Base-by-base conservation (phyloP, 1,284 basidiomycete species). In the Apiotrichum mycotoxinovorans region DNA sequence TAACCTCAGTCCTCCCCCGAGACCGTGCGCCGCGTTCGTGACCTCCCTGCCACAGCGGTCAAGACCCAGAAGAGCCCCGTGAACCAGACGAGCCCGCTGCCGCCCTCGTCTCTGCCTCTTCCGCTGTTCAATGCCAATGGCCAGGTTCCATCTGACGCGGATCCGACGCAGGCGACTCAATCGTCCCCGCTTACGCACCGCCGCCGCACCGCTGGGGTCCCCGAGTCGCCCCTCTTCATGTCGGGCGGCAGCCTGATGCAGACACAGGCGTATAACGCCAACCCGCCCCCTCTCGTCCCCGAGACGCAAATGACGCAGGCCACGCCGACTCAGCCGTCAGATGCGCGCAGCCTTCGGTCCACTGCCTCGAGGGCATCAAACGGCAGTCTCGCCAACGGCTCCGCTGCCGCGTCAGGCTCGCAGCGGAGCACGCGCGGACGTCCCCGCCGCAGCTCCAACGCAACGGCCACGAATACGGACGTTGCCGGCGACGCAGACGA, bases 201-300 rank as follows among this genome's bases (percentile, higher is more conserved):
- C 42, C 38, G 18, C 22, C n/a, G 25, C 45, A 22, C 54, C n/a
- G n/a, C n/a, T 42, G 27, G 27, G 30, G 30, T 38, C 20, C 37
- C 45, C 2, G 55, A 45, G 23, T 56, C 56, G 30, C 64, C 63
- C 7, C 57, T 70, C 12, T 70, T 70, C 65, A 61, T 67, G 60
- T 58, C 67, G 3, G 64, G 65, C 37, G 60, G 61, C 18, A 64
- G 64, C 11, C 69, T 66, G 41, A 62, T 58, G 4, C 61, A 60
- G 37, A 70, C 69, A 18, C 69, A 70, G 60, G 60, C 56, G 8
- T 60, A 60, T 43, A 61, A 66, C 45, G 43, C 66, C 15, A 56
- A 58, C 42, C 67, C 67, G 0, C 51, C 51, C 5, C 56, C 57
- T 35, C 37, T 65, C 48, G 51, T 63, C 35, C 49, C 64, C 23